Base-by-base conservation (phyloP, 2,329 filamentous ascomycete species). In the Exophiala bonariae region DNA sequence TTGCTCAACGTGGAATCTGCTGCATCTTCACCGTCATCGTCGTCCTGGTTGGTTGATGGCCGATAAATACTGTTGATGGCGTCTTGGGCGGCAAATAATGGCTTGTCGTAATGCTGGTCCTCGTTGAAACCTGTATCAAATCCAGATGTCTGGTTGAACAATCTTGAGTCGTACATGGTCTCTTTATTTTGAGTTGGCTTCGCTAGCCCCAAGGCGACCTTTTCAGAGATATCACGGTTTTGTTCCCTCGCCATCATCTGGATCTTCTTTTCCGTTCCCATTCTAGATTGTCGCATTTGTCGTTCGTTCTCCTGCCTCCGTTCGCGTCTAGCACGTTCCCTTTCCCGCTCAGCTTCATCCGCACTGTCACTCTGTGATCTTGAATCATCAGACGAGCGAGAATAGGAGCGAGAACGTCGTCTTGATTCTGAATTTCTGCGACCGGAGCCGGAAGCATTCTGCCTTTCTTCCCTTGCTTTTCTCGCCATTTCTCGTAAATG, bases 41-140 rank as follows among this genome's bases (percentile, higher is more conserved):
- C 86, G 61, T 85, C 81, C 47, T 85, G 83, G 34, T 78, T 76
- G 18, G 86, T 81, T 17, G 81, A 81, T 1, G 92, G 89, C 26
- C 90, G 81, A 69, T 99, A 99, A 58, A 99, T 97, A 66, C 85
- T 92, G 71, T 82, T 93, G 61, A 96, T 89, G 7, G 89, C 92
- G 64, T 97, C 92, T 65, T 96, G 90, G 11, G 93, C 92, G 1
- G 91, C 91, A 66, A 99, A 99, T 6, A 99, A 75, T 16, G 93
- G 93, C 71, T 97, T 97, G 68, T 97, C 93, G 72, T 97, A 99
- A 0, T 85, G 83, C 63, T 99, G 93, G 67, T 99, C 93, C 68
- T 99, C 93, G 67, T 99, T 99, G 78, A 96, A 90, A 1, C 92
- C 93, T 42, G 84, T 81, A 59, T 90, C 86, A 65, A 99, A 95